Evolutionary conservation across 148 eudicot genomes (phyloP), one percentile per base, ranked within the genome.

Genomic region (Persicaria maculosa): DNA sequence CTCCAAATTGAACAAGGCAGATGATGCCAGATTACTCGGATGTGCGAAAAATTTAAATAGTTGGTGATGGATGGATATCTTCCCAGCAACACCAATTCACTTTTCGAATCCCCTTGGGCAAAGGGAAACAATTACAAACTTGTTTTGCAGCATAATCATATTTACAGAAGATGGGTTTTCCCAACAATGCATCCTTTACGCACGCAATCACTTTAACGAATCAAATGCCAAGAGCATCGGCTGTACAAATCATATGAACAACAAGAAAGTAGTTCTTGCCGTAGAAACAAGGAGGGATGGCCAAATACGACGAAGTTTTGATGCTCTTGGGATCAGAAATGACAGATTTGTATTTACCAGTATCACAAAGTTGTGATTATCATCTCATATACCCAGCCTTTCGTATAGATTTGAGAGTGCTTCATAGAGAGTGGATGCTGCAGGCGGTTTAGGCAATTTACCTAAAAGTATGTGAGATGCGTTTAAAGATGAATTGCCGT

Each of bases 401-500:
- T 72, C 81, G 74, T 88, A 90, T 68, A 92, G 50, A 76, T 85
- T 91, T 19, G 82, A 81, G 15, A 92, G 79, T 3, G 97, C 90
- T 9, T 81, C 86, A 43, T 92, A 90, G 50, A 92, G 93, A 71
- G 83, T 80, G 55, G 90, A 75, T 45, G 91, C 96, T n/a, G 96
- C 97, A 80, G 97, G 93, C 5, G 96, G 96, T 75, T 81, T 79
- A 47, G 97, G 96, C 73, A 92, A 83, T 57, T 82, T 74, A 22
- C 97, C 96, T 59, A 87, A 83, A 62, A 92, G 88, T 77, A 92
- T 92, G 50, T 90, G 86, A 5, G 88, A 80, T 52, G 96, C 87
- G 64, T 72, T 86, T 74, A 90, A 57, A 3, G 89, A 86, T 59
- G 87, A 88, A 74, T 77, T 87, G 25, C 97, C 97, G 61, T 92